Evolutionary conservation across 441 rosid species (phyloP).

Genomic region (Sinapis alba): DNA sequence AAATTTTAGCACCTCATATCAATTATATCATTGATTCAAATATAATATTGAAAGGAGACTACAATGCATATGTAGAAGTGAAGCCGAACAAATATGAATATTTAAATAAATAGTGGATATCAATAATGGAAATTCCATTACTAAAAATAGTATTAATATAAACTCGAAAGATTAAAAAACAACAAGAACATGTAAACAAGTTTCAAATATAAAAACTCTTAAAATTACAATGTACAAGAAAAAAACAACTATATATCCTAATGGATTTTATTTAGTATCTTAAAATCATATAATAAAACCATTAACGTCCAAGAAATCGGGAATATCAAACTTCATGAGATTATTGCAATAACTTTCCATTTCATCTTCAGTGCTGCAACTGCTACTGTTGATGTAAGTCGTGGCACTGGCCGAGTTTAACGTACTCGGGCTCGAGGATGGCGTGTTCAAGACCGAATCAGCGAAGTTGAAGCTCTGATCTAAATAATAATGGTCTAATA

Average conservation of each 20-base stretch:
- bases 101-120: conserved; percentile 26
- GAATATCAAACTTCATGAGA: conserved; percentile 56
- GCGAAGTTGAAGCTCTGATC: conserved; percentile 47
- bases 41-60: not conserved
- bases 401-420: conserved; percentile 65
- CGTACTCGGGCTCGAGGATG: conserved; percentile 65
- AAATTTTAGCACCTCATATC: conserved; percentile 25
- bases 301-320: conserved; percentile 56
- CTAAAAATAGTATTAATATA: conserved; percentile 2
- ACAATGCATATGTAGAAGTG: conserved; percentile 4
- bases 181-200: conserved; percentile 22
- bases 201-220: not conserved
- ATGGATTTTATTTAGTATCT: conserved; percentile 1
- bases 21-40: not conserved
- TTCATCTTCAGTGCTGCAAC: conserved; percentile 68
- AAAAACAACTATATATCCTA: not conserved
- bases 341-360: conserved; percentile 72
- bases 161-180: not conserved
- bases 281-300: conserved; percentile 48
- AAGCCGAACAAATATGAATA: conserved; percentile 26
- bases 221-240: conserved; percentile 8
- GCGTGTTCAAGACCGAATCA: conserved; percentile 60
- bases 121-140: conserved; percentile 33
- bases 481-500: conserved; percentile 31
- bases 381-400: conserved; percentile 50